Evolutionary conservation across 148 eudicot genomes (phyloP), one percentile per base, ranked within the genome.

Genomic region (Silene latifolia): DNA sequence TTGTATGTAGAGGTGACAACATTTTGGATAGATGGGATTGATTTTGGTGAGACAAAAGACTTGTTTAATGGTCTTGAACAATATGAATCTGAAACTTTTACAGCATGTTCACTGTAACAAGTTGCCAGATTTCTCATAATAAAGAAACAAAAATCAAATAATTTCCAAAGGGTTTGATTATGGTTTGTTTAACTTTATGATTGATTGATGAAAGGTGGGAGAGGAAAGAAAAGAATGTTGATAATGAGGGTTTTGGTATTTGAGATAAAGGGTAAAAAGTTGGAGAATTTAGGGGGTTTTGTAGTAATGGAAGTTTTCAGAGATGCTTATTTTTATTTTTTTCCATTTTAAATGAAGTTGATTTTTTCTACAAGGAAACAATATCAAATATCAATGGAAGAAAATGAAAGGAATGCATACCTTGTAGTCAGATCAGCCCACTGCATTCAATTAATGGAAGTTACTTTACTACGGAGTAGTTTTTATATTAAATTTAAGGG

Each of bases 81-180:
- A 76, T 94, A 90, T 12, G 91, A 88, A 82, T 89, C 88, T 66
- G 93, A 88, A 20, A 91, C 89, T 74, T 82, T 91, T 9, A 91
- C 87, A 63, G 97, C 94, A 72, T 93, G 92, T 67, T 93, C 94
- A 64, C 88, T 85, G 73, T 91, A 90, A 76, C 94, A 90, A 20
- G 88, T 82, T 58, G 90, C 82, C 51, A 88, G 44, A 64, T 85
- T 87, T 82, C 88, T 88, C 97, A 89, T 89, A 72, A 46, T 62
- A 18, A 29, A 67, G 2, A 66, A 54, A 2, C 6, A 63, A 9
- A 25, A 25, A 71, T 1, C 21, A 42, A 8, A 46, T 18, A 66
- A 1, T 32, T 32, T 17, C 8, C 0, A 64, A 64, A 13, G 20
- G 68, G 69, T 7, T 32, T 72, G 44, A 2, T 8, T n/a, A n/a